Conservation (phyloP, 768 basidiomycete genomes). For the Solioccasus polychromus region DNA sequence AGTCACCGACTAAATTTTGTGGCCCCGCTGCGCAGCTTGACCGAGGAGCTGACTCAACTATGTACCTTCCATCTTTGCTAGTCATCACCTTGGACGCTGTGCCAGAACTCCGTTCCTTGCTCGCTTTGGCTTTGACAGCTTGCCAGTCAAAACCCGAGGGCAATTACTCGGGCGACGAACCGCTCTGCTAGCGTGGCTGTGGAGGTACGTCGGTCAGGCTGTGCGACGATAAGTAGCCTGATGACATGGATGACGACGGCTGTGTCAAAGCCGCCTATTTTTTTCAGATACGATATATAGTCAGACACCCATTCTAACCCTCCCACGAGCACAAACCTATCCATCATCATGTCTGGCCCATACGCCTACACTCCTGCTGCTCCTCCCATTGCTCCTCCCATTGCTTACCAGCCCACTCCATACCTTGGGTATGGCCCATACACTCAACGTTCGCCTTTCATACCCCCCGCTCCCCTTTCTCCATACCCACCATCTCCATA, state of each 20-base stretch:
- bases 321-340: not conserved
- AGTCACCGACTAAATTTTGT: too few species aligned
- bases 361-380: slow-evolving; percentile 43
- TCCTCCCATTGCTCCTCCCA: too few species aligned
- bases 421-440: slow-evolving; percentile 32
- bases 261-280: slow-evolving; percentile 12
- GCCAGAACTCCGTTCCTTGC: too few species aligned
- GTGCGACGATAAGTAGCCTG: slow-evolving; percentile 3
- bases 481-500: slow-evolving; percentile 26
- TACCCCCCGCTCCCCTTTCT: slow-evolving; percentile 37
- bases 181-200: slow-evolving; percentile 16
- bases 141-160: not conserved
- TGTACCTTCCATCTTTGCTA: not conserved
- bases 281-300: slow-evolving; percentile 18
- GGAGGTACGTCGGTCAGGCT: slow-evolving; percentile 14
- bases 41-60: not conserved
- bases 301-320: not conserved
- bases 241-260: not conserved
- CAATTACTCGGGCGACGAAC: slow-evolving; percentile 4
- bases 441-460: slow-evolving; percentile 42
- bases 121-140: not conserved
- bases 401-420: slow-evolving; percentile 34
- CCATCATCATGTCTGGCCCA: slow-evolving; percentile 37
- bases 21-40: not conserved
- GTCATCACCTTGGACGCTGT: slow-evolving; percentile 1